Percentiles rank a stretch among this genome's conserved stretches.
These are phyloP conservation scores for Brassica napus DNA, from an alignment of 345 rosid genomes.

Conservation along the genomic window DNA sequence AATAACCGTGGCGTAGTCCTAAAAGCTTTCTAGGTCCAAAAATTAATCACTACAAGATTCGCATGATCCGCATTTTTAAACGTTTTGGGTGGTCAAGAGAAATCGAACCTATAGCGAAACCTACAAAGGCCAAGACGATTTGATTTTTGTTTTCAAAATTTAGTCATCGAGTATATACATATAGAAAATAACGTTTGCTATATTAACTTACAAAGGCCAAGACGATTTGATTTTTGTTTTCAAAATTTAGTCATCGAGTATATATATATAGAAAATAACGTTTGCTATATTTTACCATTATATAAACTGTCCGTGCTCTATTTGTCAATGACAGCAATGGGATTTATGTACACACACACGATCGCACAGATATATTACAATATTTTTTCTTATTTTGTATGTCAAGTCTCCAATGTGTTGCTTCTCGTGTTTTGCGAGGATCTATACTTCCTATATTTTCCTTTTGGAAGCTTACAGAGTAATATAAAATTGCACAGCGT, in stretches of 20 bases:
- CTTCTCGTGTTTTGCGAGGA: conserved; percentile 32
- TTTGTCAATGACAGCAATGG: conserved; percentile 8
- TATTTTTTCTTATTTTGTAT: not conserved
- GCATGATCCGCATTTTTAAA: no score
- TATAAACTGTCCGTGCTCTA: not conserved
- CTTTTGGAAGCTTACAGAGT: not conserved
- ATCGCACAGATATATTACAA: not conserved
- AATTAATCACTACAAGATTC: no score
- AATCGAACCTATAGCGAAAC: no score
- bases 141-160: no score
- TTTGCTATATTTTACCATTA: not conserved
- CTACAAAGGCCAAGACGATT: no score
- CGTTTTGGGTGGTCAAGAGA: no score
- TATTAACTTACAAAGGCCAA: not conserved
- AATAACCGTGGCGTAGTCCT: no score
- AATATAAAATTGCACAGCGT: not conserved
- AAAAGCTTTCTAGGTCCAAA: no score
- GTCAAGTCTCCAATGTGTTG: not conserved
- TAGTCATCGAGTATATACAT: no score
- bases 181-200: not conserved
- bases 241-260: not conserved
- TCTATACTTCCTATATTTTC: not conserved
- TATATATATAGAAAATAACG: not conserved
- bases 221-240: no score
- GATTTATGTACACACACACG: not conserved